Base-by-base conservation (phyloP, 176 grass and related monocot genomes). In the Saccharum spontaneum region DNA sequence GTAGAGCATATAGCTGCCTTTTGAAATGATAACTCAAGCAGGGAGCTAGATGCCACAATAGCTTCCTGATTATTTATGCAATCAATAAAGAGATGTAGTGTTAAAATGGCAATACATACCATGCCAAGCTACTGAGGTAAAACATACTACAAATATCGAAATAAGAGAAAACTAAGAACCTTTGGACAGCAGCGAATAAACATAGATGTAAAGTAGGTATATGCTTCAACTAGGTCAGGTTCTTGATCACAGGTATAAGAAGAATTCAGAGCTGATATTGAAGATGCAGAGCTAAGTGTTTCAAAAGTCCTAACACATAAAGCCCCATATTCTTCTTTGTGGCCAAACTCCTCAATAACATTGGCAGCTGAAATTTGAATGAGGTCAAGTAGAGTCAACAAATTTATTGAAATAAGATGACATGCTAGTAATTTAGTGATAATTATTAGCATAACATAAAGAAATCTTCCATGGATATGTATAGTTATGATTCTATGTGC, bases 201-300 rank as follows among this genome's bases (percentile, higher is more conserved):
- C 82, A 85, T 76, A 84, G 93, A 98, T 82, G 93, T 79, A 76
- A 98, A 98, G 82, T 81, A 89, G 63, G 83, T 83, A 87, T 94
- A 98, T 10, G 93, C 93, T 94, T 98, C 96, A 62, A 94, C 85
- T 75, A 98, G 84, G 87, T 98, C 93, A 66, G 96, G 91, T 92
- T 95, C 96, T 95, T 95, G 91, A 79, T 98, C 96, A 92, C 93
- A 95, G 67, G 87, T 88, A 72, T 98, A 94, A 80, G 93, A 95
- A 76, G 93, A 95, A 90, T 84, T 92, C 44, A 98, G 91, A 81
- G 89, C 75, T 50, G 87, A 88, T 83, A 98, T 83, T 79, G 91
- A 98, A 64, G 87, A 60, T 16, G 96, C 89, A 75, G 96, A 95
- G 81, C 86, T 89, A 73, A 98, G 85, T 30, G 89, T 89, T 83